Evolutionary conservation across 768 basidiomycete genomes (phyloP).

Genomic region (Fomitopsis serialis): DNA sequence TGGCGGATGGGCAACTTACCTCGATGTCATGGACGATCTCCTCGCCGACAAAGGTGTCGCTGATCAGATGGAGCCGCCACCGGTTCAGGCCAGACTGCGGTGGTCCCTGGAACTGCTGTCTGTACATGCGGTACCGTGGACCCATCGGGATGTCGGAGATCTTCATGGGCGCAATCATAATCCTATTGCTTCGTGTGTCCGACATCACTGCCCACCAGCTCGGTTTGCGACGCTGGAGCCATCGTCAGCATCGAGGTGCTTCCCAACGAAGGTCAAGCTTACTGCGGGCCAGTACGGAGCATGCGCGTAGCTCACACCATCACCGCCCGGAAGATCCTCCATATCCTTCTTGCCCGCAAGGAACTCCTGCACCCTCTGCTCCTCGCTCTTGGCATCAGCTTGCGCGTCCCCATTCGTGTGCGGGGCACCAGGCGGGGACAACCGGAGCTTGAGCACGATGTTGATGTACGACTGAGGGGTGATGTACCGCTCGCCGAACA

Average conservation of each 20-base stretch:
- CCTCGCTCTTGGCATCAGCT: conserved; percentile 38
- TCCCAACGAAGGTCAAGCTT: conserved; percentile 17
- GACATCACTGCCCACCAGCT: conserved; percentile 90
- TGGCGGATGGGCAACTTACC: conserved; percentile 38
- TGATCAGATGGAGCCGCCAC: conserved; percentile 82
- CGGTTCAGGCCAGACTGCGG: conserved; percentile 77
- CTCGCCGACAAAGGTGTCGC: conserved; percentile 86
- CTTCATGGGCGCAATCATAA: conserved; percentile 84
- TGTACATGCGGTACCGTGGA: conserved; percentile 71
- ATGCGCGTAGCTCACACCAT: conserved; percentile 62
- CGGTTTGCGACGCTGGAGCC: conserved; percentile 72
- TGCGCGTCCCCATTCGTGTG: conserved; percentile 35
- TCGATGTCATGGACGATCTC: conserved; percentile 67
- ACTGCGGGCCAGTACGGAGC: conserved; percentile 92
- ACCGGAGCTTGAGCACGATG: conserved; percentile 76
- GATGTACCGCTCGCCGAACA: conserved; percentile 86
- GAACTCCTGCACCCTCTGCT: conserved; percentile 63
- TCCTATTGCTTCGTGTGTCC: conserved; percentile 77
- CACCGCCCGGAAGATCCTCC: conserved; percentile 48
- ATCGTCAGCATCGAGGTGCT: neutral
- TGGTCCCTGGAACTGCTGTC: conserved; percentile 93
- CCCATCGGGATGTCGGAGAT: conserved; percentile 74
- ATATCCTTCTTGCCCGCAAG: conserved; percentile 54
- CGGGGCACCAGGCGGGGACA: conserved; percentile 46
- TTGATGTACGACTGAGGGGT: conserved; percentile 87